These are phyloP conservation scores for Fusarium kyushuense DNA, from an alignment of 2,329 filamentous ascomycete species.

Conservation along the genomic window DNA sequence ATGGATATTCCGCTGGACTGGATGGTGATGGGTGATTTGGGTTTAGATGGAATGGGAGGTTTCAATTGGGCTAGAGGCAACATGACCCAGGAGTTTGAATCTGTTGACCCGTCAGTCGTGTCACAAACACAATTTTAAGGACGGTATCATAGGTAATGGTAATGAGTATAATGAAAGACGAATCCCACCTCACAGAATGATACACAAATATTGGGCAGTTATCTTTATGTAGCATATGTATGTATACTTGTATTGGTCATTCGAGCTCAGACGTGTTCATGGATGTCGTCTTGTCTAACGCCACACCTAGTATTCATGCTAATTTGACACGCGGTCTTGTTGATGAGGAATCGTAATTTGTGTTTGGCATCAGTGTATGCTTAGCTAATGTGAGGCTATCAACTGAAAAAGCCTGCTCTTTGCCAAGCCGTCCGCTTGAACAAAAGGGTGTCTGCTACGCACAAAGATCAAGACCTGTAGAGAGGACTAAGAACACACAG, in stretches of 20 bases:
- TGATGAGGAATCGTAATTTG: neutral
- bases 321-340: neutral
- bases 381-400: neutral
- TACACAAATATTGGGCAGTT: neutral
- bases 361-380: neutral
- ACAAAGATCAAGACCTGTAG: neutral
- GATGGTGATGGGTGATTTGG: constrained; percentile 40
- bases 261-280: neutral
- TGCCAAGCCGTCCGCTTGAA: neutral
- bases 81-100: constrained; percentile 29
- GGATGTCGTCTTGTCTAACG: no score
- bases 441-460: no score
- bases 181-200: constrained; percentile 13
- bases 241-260: constrained; percentile 28
- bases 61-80: constrained; percentile 33
- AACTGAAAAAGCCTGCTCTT: neutral
- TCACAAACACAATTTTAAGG: constrained; percentile 33
- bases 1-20: constrained; percentile 47
- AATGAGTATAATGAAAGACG: neutral
- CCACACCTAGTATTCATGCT: neutral
- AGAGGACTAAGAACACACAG: neutral
- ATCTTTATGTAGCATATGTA: constrained; percentile 5
- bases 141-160: neutral
- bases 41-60: constrained; percentile 41
- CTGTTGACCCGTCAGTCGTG: constrained; percentile 35